Conservation (phyloP, 768 basidiomycete genomes). For the Tylopilus rubrobrunneus region DNA sequence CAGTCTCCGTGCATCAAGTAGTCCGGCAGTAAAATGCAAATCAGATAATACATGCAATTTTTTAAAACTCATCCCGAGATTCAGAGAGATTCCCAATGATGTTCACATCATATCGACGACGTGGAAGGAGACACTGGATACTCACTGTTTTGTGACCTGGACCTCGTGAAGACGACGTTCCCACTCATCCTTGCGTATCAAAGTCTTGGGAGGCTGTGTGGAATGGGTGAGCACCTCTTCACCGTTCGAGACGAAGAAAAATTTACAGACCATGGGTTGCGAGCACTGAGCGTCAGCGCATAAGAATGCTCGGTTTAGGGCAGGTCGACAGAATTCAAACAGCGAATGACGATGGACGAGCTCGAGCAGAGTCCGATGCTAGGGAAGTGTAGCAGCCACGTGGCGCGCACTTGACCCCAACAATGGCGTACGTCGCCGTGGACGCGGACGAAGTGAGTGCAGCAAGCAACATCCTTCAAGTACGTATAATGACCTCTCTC, state of each 20-base stretch:
- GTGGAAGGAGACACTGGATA: conserved; percentile 18
- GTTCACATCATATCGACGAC: conserved; percentile 54
- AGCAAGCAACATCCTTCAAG: not conserved
- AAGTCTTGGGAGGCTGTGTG: conserved; percentile 46
- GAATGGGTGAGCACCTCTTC: conserved; percentile 1
- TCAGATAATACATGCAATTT: conserved; percentile 93
- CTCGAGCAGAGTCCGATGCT: too few relatives aligned
- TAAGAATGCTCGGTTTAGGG: conserved; percentile 32
- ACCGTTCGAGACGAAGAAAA: not conserved
- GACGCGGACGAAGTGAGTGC: conserved; percentile 63
- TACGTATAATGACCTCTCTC: conserved; percentile 1
- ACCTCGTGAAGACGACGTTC: conserved; percentile 79
- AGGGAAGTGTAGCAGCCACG: not conserved
- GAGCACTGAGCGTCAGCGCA: conserved; percentile 6
- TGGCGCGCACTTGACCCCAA: not conserved
- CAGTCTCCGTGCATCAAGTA: conserved; percentile 14
- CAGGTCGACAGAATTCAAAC: conserved; percentile 20
- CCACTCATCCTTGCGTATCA: conserved; percentile 83
- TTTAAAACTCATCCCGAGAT: conserved; percentile 57
- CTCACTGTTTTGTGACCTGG: conserved; percentile 86
- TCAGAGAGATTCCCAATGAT: conserved; percentile 98
- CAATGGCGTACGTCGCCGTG: conserved; percentile 70
- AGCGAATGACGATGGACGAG: too few relatives aligned
- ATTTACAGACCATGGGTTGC: conserved; percentile 28
- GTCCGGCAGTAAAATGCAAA: conserved; percentile 22